Evolutionary conservation across 1,284 basidiomycete species (phyloP).

Genomic region (Kwoniella shivajii): DNA sequence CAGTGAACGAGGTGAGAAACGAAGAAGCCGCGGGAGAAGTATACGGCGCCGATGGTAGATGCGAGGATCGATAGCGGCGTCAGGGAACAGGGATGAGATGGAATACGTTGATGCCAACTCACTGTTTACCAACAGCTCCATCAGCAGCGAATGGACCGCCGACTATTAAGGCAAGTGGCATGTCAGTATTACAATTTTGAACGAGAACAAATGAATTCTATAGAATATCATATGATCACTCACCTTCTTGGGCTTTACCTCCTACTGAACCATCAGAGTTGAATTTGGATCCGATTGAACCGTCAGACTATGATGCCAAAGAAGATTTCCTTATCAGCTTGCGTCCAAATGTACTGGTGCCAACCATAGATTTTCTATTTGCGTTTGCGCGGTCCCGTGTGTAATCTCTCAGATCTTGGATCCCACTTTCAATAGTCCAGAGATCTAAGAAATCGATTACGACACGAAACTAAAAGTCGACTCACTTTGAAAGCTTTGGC

Average conservation of each 20-base stretch:
- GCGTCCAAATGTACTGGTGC: no score
- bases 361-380: no score
- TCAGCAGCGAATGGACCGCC: conserved; percentile 37
- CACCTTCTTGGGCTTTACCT: conserved; percentile 24
- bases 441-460: no score
- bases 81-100: not conserved
- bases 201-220: not conserved
- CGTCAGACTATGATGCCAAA: conserved; percentile 24
- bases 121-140: conserved; percentile 35
- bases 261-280: conserved; percentile 31
- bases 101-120: conserved; percentile 5
- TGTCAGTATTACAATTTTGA: no score
- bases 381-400: no score
- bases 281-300: conserved; percentile 34
- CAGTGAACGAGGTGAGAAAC: not conserved
- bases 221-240: no score
- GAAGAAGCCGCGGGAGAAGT: not conserved
- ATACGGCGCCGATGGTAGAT: not conserved
- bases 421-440: no score
- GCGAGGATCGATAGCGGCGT: no score
- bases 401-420: no score
- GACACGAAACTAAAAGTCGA: not conserved
- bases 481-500: conserved; percentile 33
- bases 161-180: no score
- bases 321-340: not conserved